A percentile compares a stretch with the other conserved stretches of the same genome.
These are phyloP conservation scores for Pythium sp. DNA, from an alignment of 352 stramenopile genomes.

Conservation along the genomic window DNA sequence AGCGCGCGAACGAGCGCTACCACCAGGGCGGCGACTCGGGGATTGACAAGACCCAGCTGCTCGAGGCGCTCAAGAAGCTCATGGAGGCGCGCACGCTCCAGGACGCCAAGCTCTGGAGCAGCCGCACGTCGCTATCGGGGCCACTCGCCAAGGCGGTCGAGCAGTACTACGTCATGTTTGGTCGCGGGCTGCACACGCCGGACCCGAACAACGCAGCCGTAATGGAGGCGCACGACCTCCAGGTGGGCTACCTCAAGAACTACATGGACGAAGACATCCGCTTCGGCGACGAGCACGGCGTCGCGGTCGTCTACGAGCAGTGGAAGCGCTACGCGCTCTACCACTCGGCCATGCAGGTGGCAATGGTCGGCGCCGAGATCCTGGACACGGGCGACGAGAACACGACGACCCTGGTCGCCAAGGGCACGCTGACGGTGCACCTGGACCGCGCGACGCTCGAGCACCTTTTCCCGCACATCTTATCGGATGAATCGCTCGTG, in stretches of 20 bases:
- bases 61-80: constrained; percentile 14
- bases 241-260: constrained; percentile 34
- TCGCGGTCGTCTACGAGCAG: constrained; percentile 20
- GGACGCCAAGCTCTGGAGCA: constrained; percentile 21
- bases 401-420: constrained; percentile 15
- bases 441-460: constrained; percentile 22
- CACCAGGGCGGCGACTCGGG: constrained; percentile 10
- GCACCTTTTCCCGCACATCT: constrained; percentile 34
- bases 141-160: constrained; percentile 15
- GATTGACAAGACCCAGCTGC: constrained; percentile 13
- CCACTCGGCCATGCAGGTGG: constrained; percentile 20
- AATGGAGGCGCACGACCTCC: constrained; percentile 17
- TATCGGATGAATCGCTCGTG: constrained; percentile 33
- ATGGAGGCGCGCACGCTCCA: constrained; percentile 13
- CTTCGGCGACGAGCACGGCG: constrained; percentile 26
- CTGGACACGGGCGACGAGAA: constrained; percentile 10
- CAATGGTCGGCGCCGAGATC: constrained; percentile 11
- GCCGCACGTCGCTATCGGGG: constrained; percentile 13
- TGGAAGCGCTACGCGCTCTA: constrained; percentile 23
- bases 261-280: constrained; percentile 39
- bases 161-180: constrained; percentile 24
- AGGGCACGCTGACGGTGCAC: constrained; percentile 15
- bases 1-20: constrained; percentile 14
- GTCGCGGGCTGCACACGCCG: constrained; percentile 14
- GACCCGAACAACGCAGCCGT: constrained; percentile 1